phyloP scores from a whole-genome alignment of 129 eudicot species.

The Helianthus tuberosus region DNA sequence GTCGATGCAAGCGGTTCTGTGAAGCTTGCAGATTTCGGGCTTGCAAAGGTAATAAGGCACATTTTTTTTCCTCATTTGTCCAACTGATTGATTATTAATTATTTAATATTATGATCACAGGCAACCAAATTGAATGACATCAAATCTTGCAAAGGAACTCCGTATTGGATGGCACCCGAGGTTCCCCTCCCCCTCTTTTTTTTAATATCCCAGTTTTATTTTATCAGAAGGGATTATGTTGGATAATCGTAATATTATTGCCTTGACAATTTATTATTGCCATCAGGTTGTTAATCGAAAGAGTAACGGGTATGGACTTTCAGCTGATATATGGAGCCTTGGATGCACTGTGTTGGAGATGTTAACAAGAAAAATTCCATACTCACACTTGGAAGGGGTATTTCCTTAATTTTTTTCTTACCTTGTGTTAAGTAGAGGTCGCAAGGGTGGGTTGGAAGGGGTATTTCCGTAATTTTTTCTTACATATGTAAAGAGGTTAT shows the following conservation, averaged over 20 bases:
- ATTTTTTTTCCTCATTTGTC: constrained; percentile 8
- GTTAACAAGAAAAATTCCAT: constrained; percentile 75
- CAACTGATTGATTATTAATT: background rate
- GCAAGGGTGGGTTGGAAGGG: constrained; percentile 7
- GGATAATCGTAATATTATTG: background rate
- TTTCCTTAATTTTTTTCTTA: constrained; percentile 5
- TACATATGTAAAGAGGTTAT: background rate
- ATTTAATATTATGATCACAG: constrained; percentile 34
- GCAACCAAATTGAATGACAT: constrained; percentile 74
- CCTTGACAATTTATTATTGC: constrained; percentile 5
- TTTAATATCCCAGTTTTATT: background rate
- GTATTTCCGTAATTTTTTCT: background rate
- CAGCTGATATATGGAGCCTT: constrained; percentile 95
- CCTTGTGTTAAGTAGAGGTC: constrained; percentile 15
- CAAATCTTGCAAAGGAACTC: constrained; percentile 89
- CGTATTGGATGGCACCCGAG: constrained; percentile 99
- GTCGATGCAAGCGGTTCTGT: constrained; percentile 75
- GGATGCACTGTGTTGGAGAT: constrained; percentile 93
- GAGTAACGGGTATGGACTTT: constrained; percentile 54
- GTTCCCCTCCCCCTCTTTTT: constrained; percentile 26
- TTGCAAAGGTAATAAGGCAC: constrained; percentile 65
- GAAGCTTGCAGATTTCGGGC: constrained; percentile 91
- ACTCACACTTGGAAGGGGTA: constrained; percentile 81
- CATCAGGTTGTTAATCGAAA: constrained; percentile 59
- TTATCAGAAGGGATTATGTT: background rate